Evolutionary conservation across 2,329 filamentous ascomycete species (phyloP), one percentile per base, ranked within the genome.

Genomic region (Coniochaeta ligniaria): DNA sequence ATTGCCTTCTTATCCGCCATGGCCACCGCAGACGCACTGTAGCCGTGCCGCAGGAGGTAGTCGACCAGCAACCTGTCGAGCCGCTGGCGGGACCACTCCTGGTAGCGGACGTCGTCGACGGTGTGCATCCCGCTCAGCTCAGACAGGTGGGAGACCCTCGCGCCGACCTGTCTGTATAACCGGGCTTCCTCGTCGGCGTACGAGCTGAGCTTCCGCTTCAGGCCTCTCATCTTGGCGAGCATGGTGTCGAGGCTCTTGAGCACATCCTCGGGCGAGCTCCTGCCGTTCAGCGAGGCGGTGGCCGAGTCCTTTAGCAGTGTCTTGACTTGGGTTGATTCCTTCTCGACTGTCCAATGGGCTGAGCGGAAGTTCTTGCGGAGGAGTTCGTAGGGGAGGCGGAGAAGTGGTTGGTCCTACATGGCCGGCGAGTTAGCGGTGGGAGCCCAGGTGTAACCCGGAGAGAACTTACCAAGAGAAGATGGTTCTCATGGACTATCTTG

Each of bases 301-400:
- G 88, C 86, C 1, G 84, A 83, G 55, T 87, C 83, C 66, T 83
- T 83, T 61, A 88, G 80, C 12, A 81, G 75, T 24, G 83, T 81
- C 68, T 85, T 86, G 64, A 92, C 76, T 57, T 80, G 79, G 20
- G 81, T 80, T 63, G 84, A 85, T 66, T 90, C 86, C 71, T 87
- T 88, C 71, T 94, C 90, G 72, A 92, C 84, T 64, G 85, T 80
- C 70, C 89, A 87, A 72, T 92, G 90, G 50, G 90, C 90, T 3
- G 88, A 86, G 69, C 96, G 95, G 77, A 98, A 96, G 77, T 96
- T 98, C 73, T 95, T 94, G 60, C 92, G 89, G 24, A 96, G 87
- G 61, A 97, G 89, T 73, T 98, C 95, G 75, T 94, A 89, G 20
- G 95, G 95, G 24, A 98, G 86, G 36, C 93, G 92, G 66, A 99